Base-by-base conservation (phyloP, 1,139 yeast genomes). In the Nakaseomyces uthaithaninus region DNA sequence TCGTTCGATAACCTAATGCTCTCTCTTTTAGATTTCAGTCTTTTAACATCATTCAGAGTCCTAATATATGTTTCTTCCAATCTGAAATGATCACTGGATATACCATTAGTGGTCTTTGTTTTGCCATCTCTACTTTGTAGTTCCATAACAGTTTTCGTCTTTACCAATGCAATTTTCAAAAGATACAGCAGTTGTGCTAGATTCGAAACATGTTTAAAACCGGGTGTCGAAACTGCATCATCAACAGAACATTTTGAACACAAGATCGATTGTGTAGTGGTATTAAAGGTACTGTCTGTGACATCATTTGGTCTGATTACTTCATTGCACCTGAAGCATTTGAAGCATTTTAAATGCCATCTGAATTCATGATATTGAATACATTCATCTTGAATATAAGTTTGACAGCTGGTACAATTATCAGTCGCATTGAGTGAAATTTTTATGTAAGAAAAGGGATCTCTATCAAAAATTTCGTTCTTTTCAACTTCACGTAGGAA, bases 381-480 rank as follows among this genome's bases (percentile, higher is more conserved):
- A 63, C 97, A 89, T 18, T 74, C 72, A 51, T 80, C 93, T 60
- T 93, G 97, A 36, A 91, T 83, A 50, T 89, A 80, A 55, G 77
- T 75, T 4, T 69, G 68, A 60, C 98, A 91, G 2, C 62, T 57
- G 17, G 66, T 64, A 63, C 99, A 91, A 9, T 77, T 71, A 59
- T 91, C 98, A 11, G 87, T 81, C 1, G 93, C 77, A 50, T 76
- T 75, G 0, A 74, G 64, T 0, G 85, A 75, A 8, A 85, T 69
- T 20, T 68, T 72, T 27, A 77, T 66, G 15, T 60, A 53, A 2
- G 65, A 62, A 36, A 74, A 64, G 15, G 76, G 70, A 46, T 64
- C 64, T 5, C 52, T 52, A 3, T 67, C 65, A 19, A 65, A 60
- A 7, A 63, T 46, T 44, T 71, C 75, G 51, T 75, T 78, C 15